phyloP scores from a whole-genome alignment of 768 basidiomycete genomes.

The Trametes maxima region DNA sequence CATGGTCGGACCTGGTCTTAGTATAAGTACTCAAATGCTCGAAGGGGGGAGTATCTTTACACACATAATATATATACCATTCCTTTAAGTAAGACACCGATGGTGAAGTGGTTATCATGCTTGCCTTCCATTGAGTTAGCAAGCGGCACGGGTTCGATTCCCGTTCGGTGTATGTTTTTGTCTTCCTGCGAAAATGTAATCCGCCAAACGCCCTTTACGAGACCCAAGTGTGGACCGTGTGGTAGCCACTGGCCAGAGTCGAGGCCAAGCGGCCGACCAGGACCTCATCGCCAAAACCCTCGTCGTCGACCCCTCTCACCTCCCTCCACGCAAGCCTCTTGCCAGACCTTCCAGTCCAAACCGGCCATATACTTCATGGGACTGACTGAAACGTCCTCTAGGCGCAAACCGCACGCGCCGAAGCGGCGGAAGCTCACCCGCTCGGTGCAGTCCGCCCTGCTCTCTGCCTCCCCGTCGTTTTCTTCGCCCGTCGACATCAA shows the following conservation, averaged over 20 bases:
- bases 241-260: too few species aligned
- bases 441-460: neutral
- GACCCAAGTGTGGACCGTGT: too few species aligned
- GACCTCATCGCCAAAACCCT: too few species aligned
- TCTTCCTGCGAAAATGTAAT: neutral
- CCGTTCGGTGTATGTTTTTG: slow-evolving; percentile 35
- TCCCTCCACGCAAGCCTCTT: neutral
- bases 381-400: neutral
- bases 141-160: slow-evolving; percentile 43
- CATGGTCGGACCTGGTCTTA: too few species aligned
- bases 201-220: too few species aligned
- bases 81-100: slow-evolving; percentile 54
- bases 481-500: neutral
- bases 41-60: too few species aligned
- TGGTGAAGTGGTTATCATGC: slow-evolving; percentile 95
- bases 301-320: neutral
- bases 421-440: slow-evolving; percentile 13
- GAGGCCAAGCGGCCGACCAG: too few species aligned
- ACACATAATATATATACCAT: too few species aligned
- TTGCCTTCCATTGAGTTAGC: slow-evolving; percentile 71
- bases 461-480: neutral
- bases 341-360: too few species aligned
- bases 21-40: too few species aligned
- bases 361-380: neutral
- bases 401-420: neutral